Evolutionary conservation across 1,284 basidiomycete species (phyloP).

Genomic region (Moesziomyces sp.): DNA sequence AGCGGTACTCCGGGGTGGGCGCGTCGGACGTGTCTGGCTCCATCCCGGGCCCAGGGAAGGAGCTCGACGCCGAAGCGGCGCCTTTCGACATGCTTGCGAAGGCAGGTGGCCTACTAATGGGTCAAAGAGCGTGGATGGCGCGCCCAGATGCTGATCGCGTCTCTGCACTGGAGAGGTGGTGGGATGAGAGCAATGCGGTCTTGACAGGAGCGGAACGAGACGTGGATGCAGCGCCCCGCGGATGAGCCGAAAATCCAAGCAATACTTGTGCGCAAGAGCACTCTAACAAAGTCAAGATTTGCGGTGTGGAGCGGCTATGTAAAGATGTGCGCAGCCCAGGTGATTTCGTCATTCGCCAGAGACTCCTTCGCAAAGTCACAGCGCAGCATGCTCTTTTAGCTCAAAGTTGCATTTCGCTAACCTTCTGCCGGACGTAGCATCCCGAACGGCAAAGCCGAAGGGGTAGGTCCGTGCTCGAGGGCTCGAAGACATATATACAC

Average conservation of each 20-base stretch:
- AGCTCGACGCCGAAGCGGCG: slow-evolving; percentile 3
- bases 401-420: too few relatives aligned
- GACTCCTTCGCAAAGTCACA: too few relatives aligned
- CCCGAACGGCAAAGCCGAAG: too few relatives aligned
- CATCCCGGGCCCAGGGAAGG: slow-evolving; percentile 11
- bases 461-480: too few relatives aligned
- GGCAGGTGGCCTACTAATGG: neutral
- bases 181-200: too few relatives aligned
- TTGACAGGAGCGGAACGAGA: too few relatives aligned
- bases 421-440: too few relatives aligned
- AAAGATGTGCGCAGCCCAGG: neutral
- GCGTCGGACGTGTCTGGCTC: slow-evolving; percentile 17
- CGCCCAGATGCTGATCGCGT: neutral
- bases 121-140: neutral
- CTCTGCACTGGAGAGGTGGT: neutral
- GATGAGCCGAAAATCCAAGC: too few relatives aligned
- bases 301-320: slow-evolving; percentile 16
- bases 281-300: too few relatives aligned
- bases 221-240: too few relatives aligned
- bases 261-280: too few relatives aligned
- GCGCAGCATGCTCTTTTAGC: too few relatives aligned
- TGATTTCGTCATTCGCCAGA: slow-evolving; percentile 2
- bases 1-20: slow-evolving; percentile 50
- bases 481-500: neutral
- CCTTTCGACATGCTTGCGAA: slow-evolving; percentile 28